These are phyloP conservation scores for Irpex sp. DNA, from an alignment of 1,284 basidiomycete species.

Conservation along the genomic window DNA sequence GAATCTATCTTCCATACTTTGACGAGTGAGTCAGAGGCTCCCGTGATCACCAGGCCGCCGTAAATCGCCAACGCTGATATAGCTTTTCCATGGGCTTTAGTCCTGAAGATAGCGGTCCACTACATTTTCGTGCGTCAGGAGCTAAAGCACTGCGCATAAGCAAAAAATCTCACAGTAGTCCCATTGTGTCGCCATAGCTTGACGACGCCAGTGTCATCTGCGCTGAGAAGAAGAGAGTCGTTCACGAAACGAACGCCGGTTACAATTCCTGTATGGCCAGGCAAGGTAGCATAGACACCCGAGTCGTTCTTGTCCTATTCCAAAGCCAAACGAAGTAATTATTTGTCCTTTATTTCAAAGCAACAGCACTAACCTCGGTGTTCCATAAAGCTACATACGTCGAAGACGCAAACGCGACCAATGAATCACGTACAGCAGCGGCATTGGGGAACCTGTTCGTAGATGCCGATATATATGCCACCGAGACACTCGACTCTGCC, in stretches of 20 bases:
- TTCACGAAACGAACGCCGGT: slow-evolving; percentile 70
- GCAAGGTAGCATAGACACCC: slow-evolving; percentile 67
- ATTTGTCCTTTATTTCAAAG: not conserved
- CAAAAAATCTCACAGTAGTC: slow-evolving; percentile 35
- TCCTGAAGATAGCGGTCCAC: slow-evolving; percentile 43
- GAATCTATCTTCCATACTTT: slow-evolving; percentile 62
- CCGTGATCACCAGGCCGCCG: slow-evolving; percentile 58
- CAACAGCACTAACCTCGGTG: slow-evolving; percentile 39
- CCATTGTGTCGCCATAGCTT: slow-evolving; percentile 47
- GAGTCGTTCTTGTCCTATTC: slow-evolving; percentile 42
- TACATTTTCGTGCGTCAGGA: slow-evolving; percentile 28
- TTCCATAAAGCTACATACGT: slow-evolving; percentile 80
- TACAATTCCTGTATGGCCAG: slow-evolving; percentile 72
- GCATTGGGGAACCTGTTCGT: slow-evolving; percentile 74
- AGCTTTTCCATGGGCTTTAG: slow-evolving; percentile 61
- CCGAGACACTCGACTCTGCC: slow-evolving; percentile 29
- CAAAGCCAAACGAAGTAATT: not conserved
- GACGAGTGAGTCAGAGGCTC: slow-evolving; percentile 75
- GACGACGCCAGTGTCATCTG: slow-evolving; percentile 70
- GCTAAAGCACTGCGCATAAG: not conserved
- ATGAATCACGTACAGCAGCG: slow-evolving; percentile 54
- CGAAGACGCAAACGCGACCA: slow-evolving; percentile 79
- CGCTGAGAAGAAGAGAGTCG: slow-evolving; percentile 54
- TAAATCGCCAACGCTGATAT: slow-evolving; percentile 63
- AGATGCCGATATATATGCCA: slow-evolving; percentile 75